Base-by-base conservation (phyloP, 768 basidiomycete species). In the Hypholoma sublateritium region DNA sequence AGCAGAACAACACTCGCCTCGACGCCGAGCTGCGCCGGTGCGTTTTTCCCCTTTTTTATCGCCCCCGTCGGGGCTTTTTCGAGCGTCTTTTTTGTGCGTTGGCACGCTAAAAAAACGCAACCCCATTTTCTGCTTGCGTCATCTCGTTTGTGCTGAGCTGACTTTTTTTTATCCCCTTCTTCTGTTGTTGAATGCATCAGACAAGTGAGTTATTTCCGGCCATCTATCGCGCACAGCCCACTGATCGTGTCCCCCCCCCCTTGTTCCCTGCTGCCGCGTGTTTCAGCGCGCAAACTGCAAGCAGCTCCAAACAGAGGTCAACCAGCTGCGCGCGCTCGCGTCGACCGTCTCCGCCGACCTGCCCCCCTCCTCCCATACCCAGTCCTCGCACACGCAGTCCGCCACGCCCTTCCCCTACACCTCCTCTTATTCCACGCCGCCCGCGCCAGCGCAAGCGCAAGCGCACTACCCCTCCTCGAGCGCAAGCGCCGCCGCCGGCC, bases 11-110 rank as follows among this genome's bases (percentile, higher is more conserved):
- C 62, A 70, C 75, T 56, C 84, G 85, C 70, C 72, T 89, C 59
- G 88, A 92, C 66, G 72, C 78, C 57, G 90, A 92, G 68, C 73
- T 89, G 67, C 82, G 83, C 72, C 85, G 81, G 89, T 91, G 73
- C 65, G 88, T 78, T 53, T 11, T 53, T 34, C 35, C 46, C 53
- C 24, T 56, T 57, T 55, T 39, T 54, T 50, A 50, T 47, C 4
- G n/a, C n/a, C n/a, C n/a, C n/a, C 16, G 12, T 28, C 19, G 39
- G 36, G 34, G 14, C n/a, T 37, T 50, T 32, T 22, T 50, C 41
- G n/a, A n/a, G n/a, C n/a, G n/a, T n/a, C n/a, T n/a, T n/a, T n/a
- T n/a, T n/a, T n/a, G n/a, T n/a, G n/a, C n/a, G n/a, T n/a, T n/a
- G n/a, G n/a, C n/a, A n/a, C n/a, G n/a, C n/a, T n/a, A n/a, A n/a